phyloP scores from a whole-genome alignment of 306 rosid species.

The Benincasa hispida region DNA sequence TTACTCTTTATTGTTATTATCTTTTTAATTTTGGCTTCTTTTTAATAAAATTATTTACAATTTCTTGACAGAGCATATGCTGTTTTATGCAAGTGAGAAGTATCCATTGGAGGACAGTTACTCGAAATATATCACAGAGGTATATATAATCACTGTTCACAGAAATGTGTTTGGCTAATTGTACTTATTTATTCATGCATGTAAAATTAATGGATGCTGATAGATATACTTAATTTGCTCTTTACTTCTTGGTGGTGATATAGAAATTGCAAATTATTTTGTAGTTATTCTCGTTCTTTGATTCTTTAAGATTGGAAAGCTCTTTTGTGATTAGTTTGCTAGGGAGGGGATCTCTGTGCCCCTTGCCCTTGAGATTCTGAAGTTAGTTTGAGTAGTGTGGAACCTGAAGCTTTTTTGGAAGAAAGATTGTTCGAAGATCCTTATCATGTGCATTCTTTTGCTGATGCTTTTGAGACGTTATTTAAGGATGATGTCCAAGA shows the following conservation, averaged over 20 bases:
- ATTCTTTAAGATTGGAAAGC: background rate
- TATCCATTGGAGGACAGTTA: conserved; percentile 91
- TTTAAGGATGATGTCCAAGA: too few relatives aligned
- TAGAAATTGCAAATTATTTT: background rate
- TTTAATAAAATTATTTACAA: conserved; percentile 2
- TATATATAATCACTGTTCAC: conserved; percentile 11
- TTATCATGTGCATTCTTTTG: too few relatives aligned
- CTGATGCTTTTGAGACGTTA: too few relatives aligned
- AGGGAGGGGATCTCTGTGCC: background rate
- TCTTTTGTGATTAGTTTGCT: background rate
- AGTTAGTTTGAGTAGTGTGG: background rate
- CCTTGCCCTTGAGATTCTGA: background rate
- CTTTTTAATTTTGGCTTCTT: background rate
- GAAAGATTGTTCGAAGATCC: too few relatives aligned
- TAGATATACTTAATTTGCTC: background rate
- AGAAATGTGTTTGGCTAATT: background rate
- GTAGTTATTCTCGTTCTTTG: background rate
- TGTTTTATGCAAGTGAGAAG: conserved; percentile 97
- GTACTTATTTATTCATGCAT: background rate
- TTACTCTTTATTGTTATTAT: background rate
- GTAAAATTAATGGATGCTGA: background rate
- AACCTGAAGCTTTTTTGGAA: too few relatives aligned
- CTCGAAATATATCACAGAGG: conserved; percentile 81
- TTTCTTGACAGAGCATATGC: conserved; percentile 72
- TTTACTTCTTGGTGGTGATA: background rate